Evolutionary conservation across 176 grass and related monocot species (phyloP).

Genomic region (Cocos nucifera): DNA sequence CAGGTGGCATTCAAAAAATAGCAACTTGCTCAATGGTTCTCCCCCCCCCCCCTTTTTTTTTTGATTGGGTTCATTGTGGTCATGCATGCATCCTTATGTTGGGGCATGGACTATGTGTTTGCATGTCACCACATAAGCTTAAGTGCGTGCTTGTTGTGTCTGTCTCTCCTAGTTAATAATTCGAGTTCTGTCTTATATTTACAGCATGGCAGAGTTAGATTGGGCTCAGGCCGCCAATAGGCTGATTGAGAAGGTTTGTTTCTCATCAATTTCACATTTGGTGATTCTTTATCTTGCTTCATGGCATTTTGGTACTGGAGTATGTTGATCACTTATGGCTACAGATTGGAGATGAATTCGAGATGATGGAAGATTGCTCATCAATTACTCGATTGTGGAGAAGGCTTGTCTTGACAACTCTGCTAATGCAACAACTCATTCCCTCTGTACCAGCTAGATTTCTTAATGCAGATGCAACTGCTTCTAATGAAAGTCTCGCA

Average conservation of each 20-base stretch:
- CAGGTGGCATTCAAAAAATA: slow-evolving; percentile 30
- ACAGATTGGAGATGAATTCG: slow-evolving; percentile 54
- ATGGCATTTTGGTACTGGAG: too few species aligned
- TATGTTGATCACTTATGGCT: slow-evolving; percentile 2
- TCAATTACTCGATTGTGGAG: slow-evolving; percentile 40
- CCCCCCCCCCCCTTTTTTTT: too few species aligned
- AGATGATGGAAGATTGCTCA: slow-evolving; percentile 49
- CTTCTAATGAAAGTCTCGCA: slow-evolving; percentile 54
- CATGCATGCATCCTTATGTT: too few species aligned
- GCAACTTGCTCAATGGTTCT: too few species aligned
- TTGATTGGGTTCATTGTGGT: too few species aligned
- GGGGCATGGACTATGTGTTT: too few species aligned
- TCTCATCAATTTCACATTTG: slow-evolving; percentile 11
- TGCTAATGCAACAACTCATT: slow-evolving; percentile 74
- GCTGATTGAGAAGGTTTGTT: slow-evolving; percentile 82
- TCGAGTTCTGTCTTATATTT: neutral
- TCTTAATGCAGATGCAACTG: slow-evolving; percentile 54
- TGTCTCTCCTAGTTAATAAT: too few species aligned
- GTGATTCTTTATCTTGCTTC: slow-evolving; percentile 11
- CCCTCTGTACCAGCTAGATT: slow-evolving; percentile 61
- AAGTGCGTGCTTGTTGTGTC: too few species aligned
- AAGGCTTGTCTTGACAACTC: slow-evolving; percentile 67
- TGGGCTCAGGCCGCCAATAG: slow-evolving; percentile 85
- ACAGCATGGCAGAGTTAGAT: slow-evolving; percentile 54
- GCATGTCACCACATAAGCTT: too few species aligned